A percentile compares a stretch with the other conserved stretches of the same genome.
Conservation (phyloP, 2,329 filamentous ascomycete genomes). For the Microdochium trichocladiopsis region DNA sequence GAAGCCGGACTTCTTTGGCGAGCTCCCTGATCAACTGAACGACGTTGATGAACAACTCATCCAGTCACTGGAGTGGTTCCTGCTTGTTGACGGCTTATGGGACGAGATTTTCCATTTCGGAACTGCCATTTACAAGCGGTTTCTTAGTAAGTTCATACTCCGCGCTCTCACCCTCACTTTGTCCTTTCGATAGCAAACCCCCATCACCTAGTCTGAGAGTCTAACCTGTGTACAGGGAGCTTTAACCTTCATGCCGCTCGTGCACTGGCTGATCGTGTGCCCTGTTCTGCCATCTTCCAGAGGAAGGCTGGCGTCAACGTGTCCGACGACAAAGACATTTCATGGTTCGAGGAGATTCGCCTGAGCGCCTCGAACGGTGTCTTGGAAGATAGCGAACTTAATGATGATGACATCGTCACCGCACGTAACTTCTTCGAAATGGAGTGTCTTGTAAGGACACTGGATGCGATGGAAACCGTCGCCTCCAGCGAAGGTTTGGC, state of each 20-base stretch:
- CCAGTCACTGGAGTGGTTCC: slow-evolving; percentile 77
- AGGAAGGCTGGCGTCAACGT: slow-evolving; percentile 20
- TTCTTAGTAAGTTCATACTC: slow-evolving; percentile 62
- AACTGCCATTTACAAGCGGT: slow-evolving; percentile 70
- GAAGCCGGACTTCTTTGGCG: slow-evolving; percentile 63
- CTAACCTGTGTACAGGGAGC: slow-evolving; percentile 27
- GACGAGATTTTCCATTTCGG: slow-evolving; percentile 61
- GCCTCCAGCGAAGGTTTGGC: slow-evolving; percentile 46
- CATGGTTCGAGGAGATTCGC: slow-evolving; percentile 21
- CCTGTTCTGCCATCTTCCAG: slow-evolving; percentile 40
- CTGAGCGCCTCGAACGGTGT: slow-evolving; percentile 10
- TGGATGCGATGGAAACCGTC: slow-evolving; percentile 64
- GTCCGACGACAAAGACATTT: slow-evolving; percentile 22
- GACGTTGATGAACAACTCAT: slow-evolving; percentile 66
- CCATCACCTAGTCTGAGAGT: no score
- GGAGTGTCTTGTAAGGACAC: slow-evolving; percentile 56
- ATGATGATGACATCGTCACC: slow-evolving; percentile 35
- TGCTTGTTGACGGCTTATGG: slow-evolving; percentile 68
- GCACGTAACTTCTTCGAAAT: slow-evolving; percentile 62
- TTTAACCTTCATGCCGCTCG: slow-evolving; percentile 48
- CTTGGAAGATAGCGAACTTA: slow-evolving; percentile 25
- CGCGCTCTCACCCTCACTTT: not conserved
- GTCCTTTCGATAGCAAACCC: not conserved
- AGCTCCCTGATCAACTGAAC: slow-evolving; percentile 44
- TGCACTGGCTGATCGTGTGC: slow-evolving; percentile 41